Evolutionary conservation across 2,329 filamentous ascomycete genomes (phyloP).

Genomic region (Tolypocladium inflatum): DNA sequence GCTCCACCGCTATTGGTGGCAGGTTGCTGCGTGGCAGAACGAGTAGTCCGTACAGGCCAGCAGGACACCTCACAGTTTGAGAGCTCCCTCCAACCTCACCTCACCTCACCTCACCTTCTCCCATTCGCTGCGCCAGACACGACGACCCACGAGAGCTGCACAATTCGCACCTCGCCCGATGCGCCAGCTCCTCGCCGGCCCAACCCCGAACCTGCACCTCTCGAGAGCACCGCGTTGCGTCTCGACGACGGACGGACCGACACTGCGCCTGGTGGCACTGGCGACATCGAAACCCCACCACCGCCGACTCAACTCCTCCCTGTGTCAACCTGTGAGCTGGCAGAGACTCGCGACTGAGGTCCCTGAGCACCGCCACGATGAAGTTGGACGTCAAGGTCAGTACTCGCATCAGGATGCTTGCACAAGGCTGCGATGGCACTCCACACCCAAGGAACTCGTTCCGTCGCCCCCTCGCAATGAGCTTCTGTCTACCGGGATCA

Average conservation of each 20-base stretch:
- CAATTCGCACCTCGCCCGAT: neutral
- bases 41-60: neutral
- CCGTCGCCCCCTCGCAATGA: neutral
- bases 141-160: neutral
- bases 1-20: neutral
- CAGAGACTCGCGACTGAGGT: neutral
- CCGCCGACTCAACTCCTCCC: neutral
- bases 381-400: conserved; percentile 34
- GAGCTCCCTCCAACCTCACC: neutral
- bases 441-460: neutral
- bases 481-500: neutral
- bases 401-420: neutral
- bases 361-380: conserved; percentile 18
- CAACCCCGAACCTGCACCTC: neutral
- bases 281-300: neutral
- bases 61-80: neutral
- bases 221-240: neutral
- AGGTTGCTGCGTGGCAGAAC: neutral
- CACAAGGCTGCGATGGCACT: neutral
- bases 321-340: neutral
- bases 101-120: neutral
- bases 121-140: neutral
- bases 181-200: neutral
- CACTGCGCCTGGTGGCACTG: neutral
- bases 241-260: neutral